Conservation (phyloP, 1,284 basidiomycete species). For the Trametes sp. region DNA sequence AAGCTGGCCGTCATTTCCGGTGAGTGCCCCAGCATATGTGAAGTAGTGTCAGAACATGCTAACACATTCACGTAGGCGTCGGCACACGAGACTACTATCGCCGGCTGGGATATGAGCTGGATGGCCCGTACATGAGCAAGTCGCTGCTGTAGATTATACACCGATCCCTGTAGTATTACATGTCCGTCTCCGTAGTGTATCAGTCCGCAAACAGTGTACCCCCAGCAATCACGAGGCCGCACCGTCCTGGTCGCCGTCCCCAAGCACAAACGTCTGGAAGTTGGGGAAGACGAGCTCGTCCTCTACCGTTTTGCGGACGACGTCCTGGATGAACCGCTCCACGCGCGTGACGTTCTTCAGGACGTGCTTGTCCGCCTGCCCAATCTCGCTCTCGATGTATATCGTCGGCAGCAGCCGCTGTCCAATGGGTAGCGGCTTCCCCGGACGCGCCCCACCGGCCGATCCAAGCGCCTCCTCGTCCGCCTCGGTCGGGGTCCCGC, state of each 20-base stretch:
- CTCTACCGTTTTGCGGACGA: conserved; percentile 93
- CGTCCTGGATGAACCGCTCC: conserved; percentile 94
- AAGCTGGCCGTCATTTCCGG: conserved; percentile 98
- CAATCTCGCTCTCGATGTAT: conserved; percentile 96
- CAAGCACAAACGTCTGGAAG: conserved; percentile 85
- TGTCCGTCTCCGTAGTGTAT: conserved; percentile 25
- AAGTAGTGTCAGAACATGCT: conserved; percentile 15
- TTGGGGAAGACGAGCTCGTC: conserved; percentile 95
- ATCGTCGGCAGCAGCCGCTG: conserved; percentile 90
- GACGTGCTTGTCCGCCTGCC: conserved; percentile 95
- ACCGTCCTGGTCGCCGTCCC: conserved; percentile 40
- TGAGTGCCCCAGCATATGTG: conserved; percentile 40
- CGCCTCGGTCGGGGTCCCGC: conserved; percentile 42
- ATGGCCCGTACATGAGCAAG: conserved; percentile 98
- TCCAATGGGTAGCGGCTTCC: conserved; percentile 79
- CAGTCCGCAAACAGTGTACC: neutral
- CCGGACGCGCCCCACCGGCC: conserved; percentile 38
- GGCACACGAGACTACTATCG: conserved; percentile 96
- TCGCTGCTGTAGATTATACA: conserved; percentile 48
- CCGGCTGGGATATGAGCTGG: conserved; percentile 91
- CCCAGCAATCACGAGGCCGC: conserved; percentile 3
- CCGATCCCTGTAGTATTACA: conserved; percentile 38
- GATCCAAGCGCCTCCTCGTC: conserved; percentile 49
- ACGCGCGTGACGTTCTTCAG: conserved; percentile 97
- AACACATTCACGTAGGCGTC: conserved; percentile 63